These are phyloP conservation scores for Xenosphaeropsis pyriputrescens DNA, from an alignment of 2,329 filamentous ascomycete genomes.

Conservation along the genomic window DNA sequence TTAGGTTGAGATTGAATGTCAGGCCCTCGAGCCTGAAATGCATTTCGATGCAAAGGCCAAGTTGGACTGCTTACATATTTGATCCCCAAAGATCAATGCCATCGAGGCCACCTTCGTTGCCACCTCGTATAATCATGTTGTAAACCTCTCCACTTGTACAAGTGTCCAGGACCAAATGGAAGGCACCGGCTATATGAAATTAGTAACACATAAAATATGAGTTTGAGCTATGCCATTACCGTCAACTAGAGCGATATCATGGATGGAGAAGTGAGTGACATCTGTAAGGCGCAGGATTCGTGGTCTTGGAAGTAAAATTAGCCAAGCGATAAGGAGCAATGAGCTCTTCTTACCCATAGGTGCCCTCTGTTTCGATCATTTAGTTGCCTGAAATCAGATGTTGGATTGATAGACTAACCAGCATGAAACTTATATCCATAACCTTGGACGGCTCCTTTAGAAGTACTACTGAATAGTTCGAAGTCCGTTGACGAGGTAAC, in stretches of 20 bases:
- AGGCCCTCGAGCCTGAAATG: no score
- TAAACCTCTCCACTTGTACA: conserved; percentile 35
- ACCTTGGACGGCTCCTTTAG: conserved; percentile 35
- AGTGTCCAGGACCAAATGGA: conserved; percentile 30
- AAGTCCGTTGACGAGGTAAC: conserved; percentile 24
- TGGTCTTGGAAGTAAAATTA: neutral
- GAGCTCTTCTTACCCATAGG: conserved; percentile 4
- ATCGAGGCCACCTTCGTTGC: conserved; percentile 32
- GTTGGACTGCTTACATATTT: conserved; percentile 22
- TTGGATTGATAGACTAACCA: neutral
- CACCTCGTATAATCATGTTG: conserved; percentile 36
- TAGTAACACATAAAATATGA: neutral
- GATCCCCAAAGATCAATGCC: conserved; percentile 38
- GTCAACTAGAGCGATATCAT: conserved; percentile 13
- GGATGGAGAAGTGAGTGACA: conserved; percentile 10
- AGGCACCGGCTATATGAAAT: neutral
- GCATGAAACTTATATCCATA: conserved; percentile 33
- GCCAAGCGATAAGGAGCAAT: no score
- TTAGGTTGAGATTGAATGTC: no score
- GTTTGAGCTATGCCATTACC: conserved; percentile 1
- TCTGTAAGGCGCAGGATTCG: conserved; percentile 8
- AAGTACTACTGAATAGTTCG: conserved; percentile 35
- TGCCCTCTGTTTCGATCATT: conserved; percentile 13
- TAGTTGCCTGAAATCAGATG: no score
- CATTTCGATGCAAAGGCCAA: no score